Evolutionary conservation across 495 filamentous ascomycete genomes (phyloP).

Genomic region (Sporormia fimetaria): DNA sequence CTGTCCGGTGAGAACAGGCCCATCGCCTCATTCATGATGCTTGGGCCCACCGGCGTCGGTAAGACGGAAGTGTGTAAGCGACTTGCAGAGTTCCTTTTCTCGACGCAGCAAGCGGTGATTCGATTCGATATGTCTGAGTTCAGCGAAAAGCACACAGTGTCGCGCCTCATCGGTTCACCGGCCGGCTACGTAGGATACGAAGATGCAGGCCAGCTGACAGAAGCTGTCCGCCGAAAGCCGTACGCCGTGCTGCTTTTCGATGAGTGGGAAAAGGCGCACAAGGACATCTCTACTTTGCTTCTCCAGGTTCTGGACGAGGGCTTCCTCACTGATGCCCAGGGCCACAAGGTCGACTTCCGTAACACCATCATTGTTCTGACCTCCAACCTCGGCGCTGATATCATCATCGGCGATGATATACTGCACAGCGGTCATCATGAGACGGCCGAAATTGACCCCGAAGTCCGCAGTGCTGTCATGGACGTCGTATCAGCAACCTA

Average conservation of each 20-base stretch:
- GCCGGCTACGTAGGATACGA: slow-evolving; percentile 96
- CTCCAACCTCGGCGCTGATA: slow-evolving; percentile 77
- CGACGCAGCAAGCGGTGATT: slow-evolving; percentile 77
- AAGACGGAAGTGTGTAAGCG: slow-evolving; percentile 98
- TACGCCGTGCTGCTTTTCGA: slow-evolving; percentile 93
- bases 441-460: slow-evolving; percentile 47
- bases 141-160: slow-evolving; percentile 93
- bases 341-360: slow-evolving; percentile 90
- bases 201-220: slow-evolving; percentile 90
- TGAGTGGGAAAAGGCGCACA: slow-evolving; percentile 95
- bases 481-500: slow-evolving; percentile 71
- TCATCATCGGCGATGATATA: slow-evolving; percentile 50
- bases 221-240: slow-evolving; percentile 88
- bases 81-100: slow-evolving; percentile 85
- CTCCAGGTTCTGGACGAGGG: slow-evolving; percentile 95
- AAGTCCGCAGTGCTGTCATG: slow-evolving; percentile 69
- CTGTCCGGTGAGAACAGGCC: slow-evolving; percentile 85
- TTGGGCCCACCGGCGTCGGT: slow-evolving; percentile 91
- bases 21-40: slow-evolving; percentile 91
- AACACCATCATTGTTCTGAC: slow-evolving; percentile 95
- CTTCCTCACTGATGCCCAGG: slow-evolving; percentile 88
- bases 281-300: slow-evolving; percentile 86
- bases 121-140: slow-evolving; percentile 98
- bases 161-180: slow-evolving; percentile 79
- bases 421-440: slow-evolving; percentile 44